Conservation (phyloP, 345 rosid species). For the Gynandropsis gynandra region DNA sequence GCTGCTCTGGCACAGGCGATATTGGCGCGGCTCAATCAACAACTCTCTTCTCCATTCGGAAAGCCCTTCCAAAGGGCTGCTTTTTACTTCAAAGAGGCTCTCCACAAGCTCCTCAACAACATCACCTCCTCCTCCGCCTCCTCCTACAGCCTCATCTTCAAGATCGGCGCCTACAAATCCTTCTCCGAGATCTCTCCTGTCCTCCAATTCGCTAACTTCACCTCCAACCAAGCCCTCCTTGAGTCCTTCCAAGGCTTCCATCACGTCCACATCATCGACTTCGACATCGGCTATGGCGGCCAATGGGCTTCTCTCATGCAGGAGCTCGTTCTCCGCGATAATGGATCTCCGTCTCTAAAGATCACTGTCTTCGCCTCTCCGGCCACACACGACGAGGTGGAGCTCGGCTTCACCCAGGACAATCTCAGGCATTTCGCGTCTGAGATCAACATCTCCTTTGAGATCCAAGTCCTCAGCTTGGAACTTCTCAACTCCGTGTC, state of each 20-base stretch:
- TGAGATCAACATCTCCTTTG: conserved; percentile 60
- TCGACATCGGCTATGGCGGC: conserved; percentile 81
- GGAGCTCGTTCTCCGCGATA: conserved; percentile 58
- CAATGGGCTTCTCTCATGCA: conserved; percentile 97
- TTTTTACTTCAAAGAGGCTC: conserved; percentile 82
- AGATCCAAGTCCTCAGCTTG: conserved; percentile 51
- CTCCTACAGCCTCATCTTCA: conserved; percentile 45
- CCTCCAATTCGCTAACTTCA: conserved; percentile 80
- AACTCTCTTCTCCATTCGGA: conserved; percentile 84
- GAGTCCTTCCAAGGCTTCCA: conserved; percentile 61
- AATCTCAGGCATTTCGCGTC: conserved; percentile 63
- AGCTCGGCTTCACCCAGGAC: conserved; percentile 61
- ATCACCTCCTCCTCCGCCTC: conserved; percentile 31
- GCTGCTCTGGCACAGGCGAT: conserved; percentile 80
- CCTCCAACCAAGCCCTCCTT: conserved; percentile 82
- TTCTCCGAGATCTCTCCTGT: conserved; percentile 88
- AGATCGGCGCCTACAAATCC: conserved; percentile 83
- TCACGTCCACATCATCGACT: conserved; percentile 69
- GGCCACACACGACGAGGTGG: conserved; percentile 44
- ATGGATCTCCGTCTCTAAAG: conserved; percentile 49
- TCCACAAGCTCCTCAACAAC: conserved; percentile 44
- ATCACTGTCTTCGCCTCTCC: conserved; percentile 70
- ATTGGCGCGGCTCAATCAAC: conserved; percentile 99
- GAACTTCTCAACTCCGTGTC: conserved; percentile 49
- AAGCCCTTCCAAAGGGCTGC: conserved; percentile 80